Percentiles rank a stretch among this genome's conserved stretches.
These are phyloP conservation scores for Zygosaccharomyces pseudobailii DNA, from an alignment of 1,139 yeast species.

Conservation along the genomic window DNA sequence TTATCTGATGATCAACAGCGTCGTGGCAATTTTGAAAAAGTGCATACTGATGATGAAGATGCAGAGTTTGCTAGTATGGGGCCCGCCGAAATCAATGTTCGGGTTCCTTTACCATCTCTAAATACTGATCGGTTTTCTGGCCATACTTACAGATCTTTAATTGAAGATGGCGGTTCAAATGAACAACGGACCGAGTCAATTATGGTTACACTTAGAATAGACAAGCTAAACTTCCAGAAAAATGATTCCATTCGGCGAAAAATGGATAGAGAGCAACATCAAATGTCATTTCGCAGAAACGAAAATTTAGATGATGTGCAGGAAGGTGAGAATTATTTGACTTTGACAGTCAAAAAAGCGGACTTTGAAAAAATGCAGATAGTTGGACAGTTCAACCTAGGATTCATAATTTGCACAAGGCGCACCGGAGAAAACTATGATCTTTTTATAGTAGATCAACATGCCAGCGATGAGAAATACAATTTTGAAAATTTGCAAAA, in stretches of 20 bases:
- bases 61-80: slow-evolving; percentile 6
- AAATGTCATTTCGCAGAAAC: slow-evolving; percentile 12
- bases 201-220: background rate
- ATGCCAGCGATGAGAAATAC: slow-evolving; percentile 92
- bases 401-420: slow-evolving; percentile 72
- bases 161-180: background rate
- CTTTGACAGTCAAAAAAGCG: slow-evolving; percentile 52
- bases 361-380: slow-evolving; percentile 70
- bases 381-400: slow-evolving; percentile 89
- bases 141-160: slow-evolving; percentile 6
- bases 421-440: slow-evolving; percentile 42
- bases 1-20: slow-evolving; percentile 6
- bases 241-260: background rate
- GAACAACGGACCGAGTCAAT: background rate
- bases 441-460: slow-evolving; percentile 88
- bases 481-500: slow-evolving; percentile 71
- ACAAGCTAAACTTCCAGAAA: background rate
- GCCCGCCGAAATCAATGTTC: slow-evolving; percentile 14
- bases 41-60: slow-evolving; percentile 1
- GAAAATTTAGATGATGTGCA: slow-evolving; percentile 37
- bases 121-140: background rate
- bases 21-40: background rate
- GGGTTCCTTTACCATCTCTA: slow-evolving; percentile 1
- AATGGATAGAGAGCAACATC: slow-evolving; percentile 6
- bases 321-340: slow-evolving; percentile 50